Percentiles rank a stretch among this genome's conserved stretches.
phyloP scores from a whole-genome alignment of 306 rosid species.

The Glycine soja region DNA sequence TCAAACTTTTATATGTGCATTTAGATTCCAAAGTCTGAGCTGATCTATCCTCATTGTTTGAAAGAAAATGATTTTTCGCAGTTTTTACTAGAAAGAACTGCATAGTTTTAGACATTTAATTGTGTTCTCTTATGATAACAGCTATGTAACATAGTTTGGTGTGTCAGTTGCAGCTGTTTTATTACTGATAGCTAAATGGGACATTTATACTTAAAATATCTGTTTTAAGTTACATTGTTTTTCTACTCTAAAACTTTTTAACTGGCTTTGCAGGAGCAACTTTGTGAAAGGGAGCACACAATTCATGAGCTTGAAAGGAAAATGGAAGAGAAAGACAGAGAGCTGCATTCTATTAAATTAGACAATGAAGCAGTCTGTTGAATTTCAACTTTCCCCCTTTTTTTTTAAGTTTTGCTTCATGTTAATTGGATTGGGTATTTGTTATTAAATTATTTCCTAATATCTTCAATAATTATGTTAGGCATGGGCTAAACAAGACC shows the following conservation, averaged over 20 bases:
- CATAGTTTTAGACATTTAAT: slow-evolving; percentile 2
- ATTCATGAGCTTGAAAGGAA: slow-evolving; percentile 82
- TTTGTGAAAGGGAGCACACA: slow-evolving; percentile 74
- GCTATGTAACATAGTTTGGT: slow-evolving; percentile 27
- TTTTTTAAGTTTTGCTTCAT: neutral
- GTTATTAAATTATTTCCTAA: neutral
- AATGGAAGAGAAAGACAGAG: slow-evolving; percentile 90
- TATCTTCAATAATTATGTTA: slow-evolving; percentile 43
- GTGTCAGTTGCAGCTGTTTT: slow-evolving; percentile 15
- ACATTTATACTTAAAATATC: neutral
- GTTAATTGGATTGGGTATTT: neutral
- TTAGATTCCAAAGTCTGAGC: neutral
- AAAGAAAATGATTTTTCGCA: slow-evolving; percentile 1
- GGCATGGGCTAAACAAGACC: slow-evolving; percentile 99
- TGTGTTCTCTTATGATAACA: neutral
- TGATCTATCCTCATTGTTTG: neutral
- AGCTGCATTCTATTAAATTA: slow-evolving; percentile 78
- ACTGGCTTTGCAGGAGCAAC: slow-evolving; percentile 75
- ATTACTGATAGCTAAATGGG: slow-evolving; percentile 1
- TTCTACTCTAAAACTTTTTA: slow-evolving; percentile 44
- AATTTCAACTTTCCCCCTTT: slow-evolving; percentile 17
- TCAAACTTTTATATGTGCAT: slow-evolving; percentile 19
- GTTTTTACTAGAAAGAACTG: slow-evolving; percentile 5
- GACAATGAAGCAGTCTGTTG: slow-evolving; percentile 92
- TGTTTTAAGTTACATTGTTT: slow-evolving; percentile 28